Evolutionary conservation across 139 green algal species (phyloP).

Genomic region (Coelastrella sp.): DNA sequence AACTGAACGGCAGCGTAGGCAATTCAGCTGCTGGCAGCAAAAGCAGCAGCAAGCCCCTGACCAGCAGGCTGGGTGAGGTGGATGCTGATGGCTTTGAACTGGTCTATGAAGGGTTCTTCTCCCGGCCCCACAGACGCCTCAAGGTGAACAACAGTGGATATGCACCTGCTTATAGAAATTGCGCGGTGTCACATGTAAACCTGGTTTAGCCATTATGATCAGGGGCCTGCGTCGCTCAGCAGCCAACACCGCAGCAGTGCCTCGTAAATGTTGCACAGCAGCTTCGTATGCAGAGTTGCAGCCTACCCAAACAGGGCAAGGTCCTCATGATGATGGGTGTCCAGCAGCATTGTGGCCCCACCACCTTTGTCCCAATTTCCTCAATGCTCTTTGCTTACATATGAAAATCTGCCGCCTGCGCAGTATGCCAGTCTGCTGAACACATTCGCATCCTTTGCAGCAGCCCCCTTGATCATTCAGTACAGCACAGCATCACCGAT

Average conservation of each 20-base stretch:
- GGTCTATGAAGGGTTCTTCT: conserved; percentile 34
- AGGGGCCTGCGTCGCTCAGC: background rate
- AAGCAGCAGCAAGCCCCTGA: background rate
- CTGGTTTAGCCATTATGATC: background rate
- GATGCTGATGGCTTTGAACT: background rate
- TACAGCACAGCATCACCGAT: conserved; percentile 31
- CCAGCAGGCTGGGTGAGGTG: background rate
- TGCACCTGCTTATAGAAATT: no score
- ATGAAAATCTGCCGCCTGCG: background rate
- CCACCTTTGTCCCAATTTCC: no score
- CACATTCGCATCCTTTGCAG: conserved; percentile 38
- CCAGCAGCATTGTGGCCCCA: no score
- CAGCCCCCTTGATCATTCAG: conserved; percentile 27
- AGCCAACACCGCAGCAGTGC: background rate
- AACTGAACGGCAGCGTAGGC: background rate
- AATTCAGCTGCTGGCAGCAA: background rate
- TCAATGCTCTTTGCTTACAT: no score
- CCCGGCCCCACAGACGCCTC: conserved; percentile 21
- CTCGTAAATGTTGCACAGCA: background rate
- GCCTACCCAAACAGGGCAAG: no score
- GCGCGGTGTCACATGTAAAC: background rate
- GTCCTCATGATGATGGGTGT: no score
- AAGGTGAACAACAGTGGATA: background rate
- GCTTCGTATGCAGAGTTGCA: background rate
- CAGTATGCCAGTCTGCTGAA: conserved; percentile 47